Percentiles rank a stretch among this genome's conserved stretches.
Conservation (phyloP, 2,329 filamentous ascomycete genomes). For the Monosporascus ibericus region DNA sequence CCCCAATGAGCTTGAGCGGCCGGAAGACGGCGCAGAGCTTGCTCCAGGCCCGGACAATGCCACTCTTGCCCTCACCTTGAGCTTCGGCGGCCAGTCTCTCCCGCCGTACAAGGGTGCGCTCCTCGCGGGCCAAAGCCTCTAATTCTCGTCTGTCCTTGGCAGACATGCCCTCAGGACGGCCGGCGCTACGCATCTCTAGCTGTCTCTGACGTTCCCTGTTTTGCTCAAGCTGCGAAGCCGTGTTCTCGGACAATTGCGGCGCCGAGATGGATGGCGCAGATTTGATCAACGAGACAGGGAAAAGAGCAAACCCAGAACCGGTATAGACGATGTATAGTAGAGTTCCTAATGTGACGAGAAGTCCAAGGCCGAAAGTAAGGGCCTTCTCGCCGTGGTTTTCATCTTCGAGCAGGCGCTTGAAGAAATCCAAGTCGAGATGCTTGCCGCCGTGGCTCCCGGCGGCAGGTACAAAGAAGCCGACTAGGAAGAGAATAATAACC, state of each 20-base stretch:
- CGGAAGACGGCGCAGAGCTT: conserved; percentile 78
- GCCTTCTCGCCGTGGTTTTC: conserved; percentile 91
- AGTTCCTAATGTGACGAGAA: conserved; percentile 83
- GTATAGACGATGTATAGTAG: conserved; percentile 86
- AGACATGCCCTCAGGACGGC: conserved; percentile 67
- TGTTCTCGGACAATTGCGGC: conserved; percentile 70
- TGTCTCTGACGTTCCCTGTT: conserved; percentile 91
- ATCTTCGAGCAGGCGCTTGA: conserved; percentile 67
- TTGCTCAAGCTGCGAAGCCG: conserved; percentile 71
- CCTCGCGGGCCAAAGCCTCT: conserved; percentile 80
- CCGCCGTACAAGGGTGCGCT: conserved; percentile 84
- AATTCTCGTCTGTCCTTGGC: conserved; percentile 84
- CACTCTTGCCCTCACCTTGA: conserved; percentile 68
- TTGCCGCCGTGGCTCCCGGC: conserved; percentile 59
- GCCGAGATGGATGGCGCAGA: conserved; percentile 81
- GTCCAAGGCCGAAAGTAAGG: conserved; percentile 79
- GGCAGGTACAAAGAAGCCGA: conserved; percentile 90
- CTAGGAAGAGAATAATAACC: conserved; percentile 75
- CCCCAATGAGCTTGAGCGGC: conserved; percentile 82
- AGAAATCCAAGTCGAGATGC: conserved; percentile 82
- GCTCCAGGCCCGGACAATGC: conserved; percentile 68
- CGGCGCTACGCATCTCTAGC: conserved; percentile 77
- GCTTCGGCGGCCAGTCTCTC: conserved; percentile 82
- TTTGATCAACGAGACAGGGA: conserved; percentile 89
- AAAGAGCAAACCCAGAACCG: conserved; percentile 76